These are phyloP conservation scores for Globisporangium spiculum DNA, from an alignment of 352 stramenopile genomes.

Conservation along the genomic window DNA sequence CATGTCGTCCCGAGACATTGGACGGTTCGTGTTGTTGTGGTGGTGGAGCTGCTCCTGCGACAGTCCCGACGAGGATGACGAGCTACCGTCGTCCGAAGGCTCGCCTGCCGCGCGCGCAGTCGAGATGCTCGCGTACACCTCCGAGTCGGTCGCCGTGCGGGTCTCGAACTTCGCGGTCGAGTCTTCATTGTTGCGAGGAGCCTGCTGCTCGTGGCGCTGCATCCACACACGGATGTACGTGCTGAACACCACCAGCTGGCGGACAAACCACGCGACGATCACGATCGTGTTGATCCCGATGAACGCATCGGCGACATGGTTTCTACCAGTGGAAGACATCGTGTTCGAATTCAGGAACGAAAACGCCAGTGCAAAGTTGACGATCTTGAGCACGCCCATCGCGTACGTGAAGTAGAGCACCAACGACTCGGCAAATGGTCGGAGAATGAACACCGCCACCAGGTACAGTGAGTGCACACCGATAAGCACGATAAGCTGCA, in stretches of 20 bases:
- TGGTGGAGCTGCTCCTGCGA: slow-evolving; percentile 12
- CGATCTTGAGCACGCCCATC: slow-evolving; percentile 46
- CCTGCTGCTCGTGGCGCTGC: slow-evolving; percentile 37
- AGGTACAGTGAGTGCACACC: slow-evolving; percentile 51
- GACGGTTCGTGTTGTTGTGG: slow-evolving; percentile 16
- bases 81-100: slow-evolving; percentile 8
- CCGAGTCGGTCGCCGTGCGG: slow-evolving; percentile 35
- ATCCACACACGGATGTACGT: slow-evolving; percentile 55
- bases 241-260: slow-evolving; percentile 55
- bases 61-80: slow-evolving; percentile 15
- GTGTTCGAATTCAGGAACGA: slow-evolving; percentile 51
- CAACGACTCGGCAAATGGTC: slow-evolving; percentile 35
- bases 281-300: slow-evolving; percentile 66
- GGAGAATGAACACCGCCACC: slow-evolving; percentile 39
- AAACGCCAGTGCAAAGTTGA: slow-evolving; percentile 61
- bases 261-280: slow-evolving; percentile 55
- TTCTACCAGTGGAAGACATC: slow-evolving; percentile 35
- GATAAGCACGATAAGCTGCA: slow-evolving; percentile 57
- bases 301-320: slow-evolving; percentile 44
- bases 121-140: slow-evolving; percentile 42
- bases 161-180: slow-evolving; percentile 32
- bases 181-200: slow-evolving; percentile 20
- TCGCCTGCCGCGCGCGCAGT: slow-evolving; percentile 21
- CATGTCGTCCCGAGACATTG: slow-evolving; percentile 19
- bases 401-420: slow-evolving; percentile 49